Percentiles rank a stretch among this genome's conserved stretches.
These are phyloP conservation scores for Spinacia oleracea DNA, from an alignment of 179 eudicot species.

Conservation along the genomic window DNA sequence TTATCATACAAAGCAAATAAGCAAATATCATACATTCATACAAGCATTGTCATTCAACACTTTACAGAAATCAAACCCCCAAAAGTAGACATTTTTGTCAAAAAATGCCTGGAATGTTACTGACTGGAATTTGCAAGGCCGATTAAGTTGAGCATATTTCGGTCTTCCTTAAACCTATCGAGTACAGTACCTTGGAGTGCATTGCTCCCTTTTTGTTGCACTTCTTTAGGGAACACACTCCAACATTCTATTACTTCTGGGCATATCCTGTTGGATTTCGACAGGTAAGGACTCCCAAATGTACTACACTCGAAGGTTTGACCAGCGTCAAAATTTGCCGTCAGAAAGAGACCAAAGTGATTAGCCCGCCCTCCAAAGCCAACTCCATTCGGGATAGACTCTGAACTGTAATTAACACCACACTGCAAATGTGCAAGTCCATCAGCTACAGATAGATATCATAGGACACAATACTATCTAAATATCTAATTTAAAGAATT, in stretches of 20 bases:
- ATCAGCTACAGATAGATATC: slow-evolving; percentile 10
- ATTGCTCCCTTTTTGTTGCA: slow-evolving; percentile 41
- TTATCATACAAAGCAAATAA: not conserved
- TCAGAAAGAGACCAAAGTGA: slow-evolving; percentile 78
- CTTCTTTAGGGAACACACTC: slow-evolving; percentile 61
- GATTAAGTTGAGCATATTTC: slow-evolving; percentile 90
- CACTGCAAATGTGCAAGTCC: slow-evolving; percentile 47
- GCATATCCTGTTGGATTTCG: slow-evolving; percentile 52
- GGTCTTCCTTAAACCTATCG: slow-evolving; percentile 90
- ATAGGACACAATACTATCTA: too few relatives aligned
- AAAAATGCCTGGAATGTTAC: slow-evolving; percentile 22
- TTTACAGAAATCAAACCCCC: not conserved
- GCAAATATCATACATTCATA: slow-evolving; percentile 4
- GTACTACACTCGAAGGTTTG: slow-evolving; percentile 80
- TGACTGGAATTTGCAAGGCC: slow-evolving; percentile 87
- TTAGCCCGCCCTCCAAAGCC: slow-evolving; percentile 76
- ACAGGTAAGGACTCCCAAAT: slow-evolving; percentile 73
- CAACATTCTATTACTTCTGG: slow-evolving; percentile 96
- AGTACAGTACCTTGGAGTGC: slow-evolving; percentile 65
- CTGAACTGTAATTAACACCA: slow-evolving; percentile 74
- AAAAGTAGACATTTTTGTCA: too few relatives aligned
- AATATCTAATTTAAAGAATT: too few relatives aligned
- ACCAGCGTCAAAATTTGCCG: slow-evolving; percentile 78
- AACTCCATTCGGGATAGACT: slow-evolving; percentile 83
- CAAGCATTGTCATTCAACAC: not conserved